Conservation (phyloP, 805 yeast genomes). For the Komagataella mondaviorum region DNA sequence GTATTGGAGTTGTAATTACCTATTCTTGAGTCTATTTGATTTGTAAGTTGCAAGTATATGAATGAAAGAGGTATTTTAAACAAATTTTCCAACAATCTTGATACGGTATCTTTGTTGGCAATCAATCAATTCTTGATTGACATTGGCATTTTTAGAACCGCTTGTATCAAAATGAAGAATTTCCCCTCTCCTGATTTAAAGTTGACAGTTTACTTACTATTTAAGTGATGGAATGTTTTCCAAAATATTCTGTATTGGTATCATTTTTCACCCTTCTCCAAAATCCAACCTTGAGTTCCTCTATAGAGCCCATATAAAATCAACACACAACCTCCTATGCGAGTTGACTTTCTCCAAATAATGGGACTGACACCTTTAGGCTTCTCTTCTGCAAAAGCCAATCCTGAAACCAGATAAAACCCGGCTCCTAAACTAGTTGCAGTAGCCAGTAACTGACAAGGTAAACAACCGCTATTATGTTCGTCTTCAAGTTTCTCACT, state of each 20-base stretch:
- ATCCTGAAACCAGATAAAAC: constrained; percentile 42
- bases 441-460: constrained; percentile 59
- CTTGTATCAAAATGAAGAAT: no score
- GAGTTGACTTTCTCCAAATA: constrained; percentile 51
- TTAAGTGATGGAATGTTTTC: not conserved
- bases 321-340: constrained; percentile 39
- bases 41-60: no score
- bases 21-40: not conserved
- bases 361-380: constrained; percentile 27
- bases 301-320: constrained; percentile 46
- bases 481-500: constrained; percentile 26
- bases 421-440: constrained; percentile 48
- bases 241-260: not conserved
- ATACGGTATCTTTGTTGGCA: no score
- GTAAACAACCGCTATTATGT: constrained; percentile 38
- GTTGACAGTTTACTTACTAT: no score
- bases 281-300: constrained; percentile 49
- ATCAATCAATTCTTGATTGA: no score
- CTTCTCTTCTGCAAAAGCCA: constrained; percentile 34
- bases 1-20: not conserved
- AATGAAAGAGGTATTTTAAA: no score
- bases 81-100: no score
- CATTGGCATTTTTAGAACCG: no score
- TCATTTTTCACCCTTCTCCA: constrained; percentile 25
- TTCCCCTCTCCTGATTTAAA: no score